Evolutionary conservation across 805 yeast species (phyloP).

Genomic region (Starmerella vitae): DNA sequence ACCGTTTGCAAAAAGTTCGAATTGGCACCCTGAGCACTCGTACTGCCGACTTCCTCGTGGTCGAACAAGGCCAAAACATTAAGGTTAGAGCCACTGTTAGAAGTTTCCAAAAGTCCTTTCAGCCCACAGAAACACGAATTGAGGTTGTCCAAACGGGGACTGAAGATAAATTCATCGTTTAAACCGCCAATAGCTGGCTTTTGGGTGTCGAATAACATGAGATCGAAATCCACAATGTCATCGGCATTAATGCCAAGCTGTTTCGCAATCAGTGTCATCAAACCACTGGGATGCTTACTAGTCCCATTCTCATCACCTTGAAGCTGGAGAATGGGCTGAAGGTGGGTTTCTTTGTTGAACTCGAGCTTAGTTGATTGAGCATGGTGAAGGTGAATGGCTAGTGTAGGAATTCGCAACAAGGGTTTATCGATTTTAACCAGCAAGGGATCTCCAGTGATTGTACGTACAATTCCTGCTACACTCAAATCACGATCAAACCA

Average conservation of each 20-base stretch:
- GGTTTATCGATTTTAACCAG: constrained; percentile 75
- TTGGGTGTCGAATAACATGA: constrained; percentile 74
- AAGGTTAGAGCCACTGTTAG: constrained; percentile 30
- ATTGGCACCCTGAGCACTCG: constrained; percentile 92
- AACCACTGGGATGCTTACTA: constrained; percentile 62
- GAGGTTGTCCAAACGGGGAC: constrained; percentile 83
- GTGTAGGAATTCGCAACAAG: constrained; percentile 76
- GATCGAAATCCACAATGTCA: constrained; percentile 79
- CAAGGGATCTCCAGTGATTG: constrained; percentile 37
- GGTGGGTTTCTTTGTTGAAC: constrained; percentile 76
- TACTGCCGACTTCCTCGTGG: constrained; percentile 92
- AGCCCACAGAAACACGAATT: constrained; percentile 75
- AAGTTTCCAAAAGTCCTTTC: constrained; percentile 49
- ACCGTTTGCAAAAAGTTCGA: constrained; percentile 78
- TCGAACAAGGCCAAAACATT: constrained; percentile 75
- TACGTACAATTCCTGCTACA: constrained; percentile 79
- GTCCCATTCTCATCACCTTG: constrained; percentile 36
- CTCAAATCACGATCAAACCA: constrained; percentile 94
- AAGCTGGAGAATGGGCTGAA: constrained; percentile 74
- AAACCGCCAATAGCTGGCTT: constrained; percentile 75
- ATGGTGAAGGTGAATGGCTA: constrained; percentile 83
- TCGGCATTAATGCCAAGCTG: constrained; percentile 41
- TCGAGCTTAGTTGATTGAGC: constrained; percentile 59
- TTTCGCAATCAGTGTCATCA: constrained; percentile 54
- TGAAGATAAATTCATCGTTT: constrained; percentile 77